Base-by-base conservation (phyloP, 2,329 filamentous ascomycete species). In the Fusarium brevicatenulatum region DNA sequence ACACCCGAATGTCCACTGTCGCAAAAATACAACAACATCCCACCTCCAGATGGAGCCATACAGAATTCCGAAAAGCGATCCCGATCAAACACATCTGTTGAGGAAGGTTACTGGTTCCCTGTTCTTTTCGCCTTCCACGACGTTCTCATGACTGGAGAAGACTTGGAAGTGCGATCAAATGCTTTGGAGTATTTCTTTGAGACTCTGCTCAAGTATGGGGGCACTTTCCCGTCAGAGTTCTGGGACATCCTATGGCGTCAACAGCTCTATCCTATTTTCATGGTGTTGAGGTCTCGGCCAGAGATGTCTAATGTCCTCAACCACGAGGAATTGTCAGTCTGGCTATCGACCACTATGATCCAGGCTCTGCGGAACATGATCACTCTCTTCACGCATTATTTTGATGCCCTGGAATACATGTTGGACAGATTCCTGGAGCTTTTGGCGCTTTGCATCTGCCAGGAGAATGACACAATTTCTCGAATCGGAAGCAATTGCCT, bases 191-290 rank as follows among this genome's bases (percentile, higher is more conserved):
- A 98, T 82, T 94, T 99, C 70, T 99, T 99, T 77, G 95, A 98
- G 66, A 95, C 95, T 0, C 87, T 99, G 11, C 91, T 97, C 66
- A 91, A 90, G 71, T 96, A 98, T 76, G 96, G 97, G 40, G 93
- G 94, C 23, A 93, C 94, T 75, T 99, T 98, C 78, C 95, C 95
- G 7, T 86, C 91, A 3, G 94, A 97, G 60, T 99, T 99, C 81
- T 99, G 96, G 96, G 96, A 99, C 81, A 97, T 96, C 23, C 88
- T 99, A 1, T 99, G 96, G 95, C 91, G 95, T 55, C 96, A 99
- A 81, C 90, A 99, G 66, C 88, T 99, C 3, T 98, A 97, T 76
- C 97, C 96, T 2, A 99, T 99, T 75, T 99, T 99, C 84, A 95
- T 98, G 88, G 97, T 99, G 5, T 84, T 99, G 47, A 95, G 97